A percentile compares a stretch with the other conserved stretches of the same genome.
These are phyloP conservation scores for Westerdykella aurantiaca DNA, from an alignment of 2,329 filamentous ascomycete species.

Conservation along the genomic window DNA sequence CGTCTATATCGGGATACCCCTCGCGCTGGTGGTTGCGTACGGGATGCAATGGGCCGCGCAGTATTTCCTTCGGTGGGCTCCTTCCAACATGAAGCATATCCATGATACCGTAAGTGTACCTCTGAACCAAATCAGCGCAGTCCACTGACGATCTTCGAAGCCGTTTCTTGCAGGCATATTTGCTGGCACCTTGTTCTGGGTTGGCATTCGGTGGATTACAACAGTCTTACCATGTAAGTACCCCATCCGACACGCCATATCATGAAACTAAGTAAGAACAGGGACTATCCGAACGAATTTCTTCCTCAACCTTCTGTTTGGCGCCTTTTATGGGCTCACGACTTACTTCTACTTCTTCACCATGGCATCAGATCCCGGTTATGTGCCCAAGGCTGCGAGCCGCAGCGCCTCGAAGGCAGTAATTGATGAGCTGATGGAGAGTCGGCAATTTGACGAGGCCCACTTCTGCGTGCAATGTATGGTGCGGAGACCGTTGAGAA, in stretches of 20 bases:
- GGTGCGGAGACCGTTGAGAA: constrained; percentile 84
- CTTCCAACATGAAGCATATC: constrained; percentile 79
- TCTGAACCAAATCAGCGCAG: background rate
- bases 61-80: constrained; percentile 74
- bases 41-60: constrained; percentile 71
- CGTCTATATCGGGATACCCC: constrained; percentile 69
- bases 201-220: constrained; percentile 69
- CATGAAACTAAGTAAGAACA: constrained; percentile 37
- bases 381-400: constrained; percentile 82
- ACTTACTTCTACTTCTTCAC: constrained; percentile 80
- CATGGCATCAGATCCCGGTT: constrained; percentile 87
- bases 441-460: constrained; percentile 87
- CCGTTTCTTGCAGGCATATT: constrained; percentile 95
- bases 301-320: constrained; percentile 75
- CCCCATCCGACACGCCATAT: background rate
- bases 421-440: constrained; percentile 77
- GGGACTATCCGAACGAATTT: constrained; percentile 60
- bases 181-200: constrained; percentile 75
- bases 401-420: constrained; percentile 83
- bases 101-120: constrained; percentile 69
- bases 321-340: constrained; percentile 57
- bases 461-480: constrained; percentile 95
- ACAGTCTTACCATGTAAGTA: constrained; percentile 64
- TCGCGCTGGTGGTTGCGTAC: constrained; percentile 61
- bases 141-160: constrained; percentile 38